Base-by-base conservation (phyloP, 2,329 filamentous ascomycete species). In the Fusarium neocosmosporiellum region DNA sequence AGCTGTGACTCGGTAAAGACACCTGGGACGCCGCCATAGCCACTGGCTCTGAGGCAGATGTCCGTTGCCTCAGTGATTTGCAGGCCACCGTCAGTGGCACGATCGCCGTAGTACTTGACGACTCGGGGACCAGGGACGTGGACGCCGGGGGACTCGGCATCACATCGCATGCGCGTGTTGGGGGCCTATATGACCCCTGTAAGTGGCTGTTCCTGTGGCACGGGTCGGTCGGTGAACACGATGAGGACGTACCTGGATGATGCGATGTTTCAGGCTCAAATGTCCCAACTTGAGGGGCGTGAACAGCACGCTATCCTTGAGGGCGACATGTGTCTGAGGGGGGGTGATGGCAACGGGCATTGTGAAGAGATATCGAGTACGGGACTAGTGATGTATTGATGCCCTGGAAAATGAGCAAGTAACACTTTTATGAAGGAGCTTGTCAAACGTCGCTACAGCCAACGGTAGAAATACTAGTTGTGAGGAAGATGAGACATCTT, bases 331-430 rank as follows among this genome's bases (percentile, higher is more conserved):
- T 11, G 65, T 64, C 50, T 69, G 67, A 10, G 72, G 73, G 29
- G 73, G 72, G n/a, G 72, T 73, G 16, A 59, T 67, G 58, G 71
- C 71, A 36, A 37, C 59, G 24, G 71, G 71, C 71, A 74, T 74
- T 57, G 20, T 65, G 62, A 37, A 72, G 89, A 86, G 20, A 37
- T 37, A 8, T 0, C 86, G 87, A 0, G 86, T 89, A 73, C 81
- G 83, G 29, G 14, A 24, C 36, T 27, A 31, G 14, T 37, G 53
- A 27, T 37, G 16, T 57, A 57, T 24, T 57, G 55, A 59, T n/a
- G 34, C 55, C 37, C 55, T 39, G 18, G 27, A 27, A n/a, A 14
- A 59, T 24, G 36, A 41, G 55, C 27, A 50, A 50, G 46, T 50
- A 50, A 41, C 22, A 59, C 16, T 41, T 37, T 59, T 36, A 59